Evolutionary conservation across 345 rosid genomes (phyloP).

Genomic region (Eucalyptus tenuipes): DNA sequence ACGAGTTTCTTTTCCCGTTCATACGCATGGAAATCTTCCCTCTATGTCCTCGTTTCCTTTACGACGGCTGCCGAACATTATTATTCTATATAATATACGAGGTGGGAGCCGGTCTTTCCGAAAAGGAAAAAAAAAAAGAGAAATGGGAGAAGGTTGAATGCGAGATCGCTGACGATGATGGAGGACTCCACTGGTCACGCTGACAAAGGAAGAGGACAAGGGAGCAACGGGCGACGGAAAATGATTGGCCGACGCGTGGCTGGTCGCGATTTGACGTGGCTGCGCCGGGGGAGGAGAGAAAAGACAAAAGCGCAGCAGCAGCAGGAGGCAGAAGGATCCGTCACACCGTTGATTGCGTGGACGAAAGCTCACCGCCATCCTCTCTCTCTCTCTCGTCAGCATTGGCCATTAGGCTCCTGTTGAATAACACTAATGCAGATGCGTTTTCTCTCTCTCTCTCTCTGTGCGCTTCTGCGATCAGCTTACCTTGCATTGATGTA

Average conservation of each 20-base stretch:
- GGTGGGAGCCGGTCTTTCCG: not conserved
- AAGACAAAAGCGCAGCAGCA: not conserved
- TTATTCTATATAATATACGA: not conserved
- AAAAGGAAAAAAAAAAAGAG: not conserved
- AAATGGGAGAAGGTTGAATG: not conserved
- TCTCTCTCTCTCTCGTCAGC: not conserved
- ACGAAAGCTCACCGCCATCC: conserved; percentile 10
- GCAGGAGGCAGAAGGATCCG: conserved; percentile 1
- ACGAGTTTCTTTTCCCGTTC: not conserved
- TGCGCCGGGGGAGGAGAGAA: not conserved
- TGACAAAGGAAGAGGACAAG: not conserved
- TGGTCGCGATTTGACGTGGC: conserved; percentile 1
- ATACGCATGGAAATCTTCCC: not conserved
- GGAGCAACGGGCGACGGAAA: not conserved
- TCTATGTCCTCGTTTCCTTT: not conserved
- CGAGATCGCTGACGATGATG: not conserved
- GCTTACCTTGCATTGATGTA: not conserved
- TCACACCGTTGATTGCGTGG: conserved; percentile 70
- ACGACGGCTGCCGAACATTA: not conserved
- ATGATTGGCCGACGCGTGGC: conserved; percentile 42
- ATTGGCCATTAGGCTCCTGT: not conserved
- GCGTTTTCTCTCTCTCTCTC: not conserved
- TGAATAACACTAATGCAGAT: not conserved
- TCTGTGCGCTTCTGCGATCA: not conserved
- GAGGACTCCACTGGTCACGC: not conserved